phyloP scores from a whole-genome alignment of 2,329 filamentous ascomycete species.

The Alternaria postmessia region DNA sequence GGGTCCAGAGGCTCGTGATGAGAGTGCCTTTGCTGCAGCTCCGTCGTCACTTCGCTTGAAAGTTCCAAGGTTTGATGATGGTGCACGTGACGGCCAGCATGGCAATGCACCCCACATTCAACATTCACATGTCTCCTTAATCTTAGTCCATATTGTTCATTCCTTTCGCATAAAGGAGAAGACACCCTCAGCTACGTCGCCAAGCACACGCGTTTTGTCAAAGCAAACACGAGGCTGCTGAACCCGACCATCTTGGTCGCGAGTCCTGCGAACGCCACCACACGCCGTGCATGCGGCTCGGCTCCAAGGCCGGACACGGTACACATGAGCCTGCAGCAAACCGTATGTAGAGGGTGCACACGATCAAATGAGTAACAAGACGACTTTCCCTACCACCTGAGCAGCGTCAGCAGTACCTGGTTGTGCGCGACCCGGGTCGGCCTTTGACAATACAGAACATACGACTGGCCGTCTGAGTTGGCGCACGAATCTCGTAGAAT shows the following conservation, averaged over 20 bases:
- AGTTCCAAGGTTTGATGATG: slow-evolving; percentile 25
- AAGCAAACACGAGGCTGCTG: slow-evolving; percentile 7
- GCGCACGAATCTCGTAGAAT: neutral
- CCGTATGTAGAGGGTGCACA: slow-evolving; percentile 7
- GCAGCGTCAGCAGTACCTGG: slow-evolving; percentile 5
- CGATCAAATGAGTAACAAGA: neutral
- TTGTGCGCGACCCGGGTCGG: slow-evolving; percentile 5
- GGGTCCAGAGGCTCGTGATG: slow-evolving; percentile 37
- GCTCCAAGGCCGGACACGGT: slow-evolving; percentile 11
- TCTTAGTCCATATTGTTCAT: slow-evolving; percentile 23
- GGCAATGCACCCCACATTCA: slow-evolving; percentile 18
- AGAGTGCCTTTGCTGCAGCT: slow-evolving; percentile 26
- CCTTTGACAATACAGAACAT: slow-evolving; percentile 8
- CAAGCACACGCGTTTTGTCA: slow-evolving; percentile 15
- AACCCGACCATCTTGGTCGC: neutral
- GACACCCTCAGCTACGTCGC: slow-evolving; percentile 5
- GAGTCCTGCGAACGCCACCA: slow-evolving; percentile 7
- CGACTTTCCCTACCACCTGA: neutral
- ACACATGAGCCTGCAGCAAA: slow-evolving; percentile 10
- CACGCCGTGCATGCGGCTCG: slow-evolving; percentile 14
- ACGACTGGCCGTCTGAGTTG: slow-evolving; percentile 7
- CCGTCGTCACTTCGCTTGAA: slow-evolving; percentile 39
- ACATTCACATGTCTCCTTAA: slow-evolving; percentile 33
- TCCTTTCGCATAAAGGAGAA: slow-evolving; percentile 35
- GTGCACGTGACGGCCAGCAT: slow-evolving; percentile 21